Base-by-base conservation (phyloP, 805 yeast species). In the Ogataea ramenticola region DNA sequence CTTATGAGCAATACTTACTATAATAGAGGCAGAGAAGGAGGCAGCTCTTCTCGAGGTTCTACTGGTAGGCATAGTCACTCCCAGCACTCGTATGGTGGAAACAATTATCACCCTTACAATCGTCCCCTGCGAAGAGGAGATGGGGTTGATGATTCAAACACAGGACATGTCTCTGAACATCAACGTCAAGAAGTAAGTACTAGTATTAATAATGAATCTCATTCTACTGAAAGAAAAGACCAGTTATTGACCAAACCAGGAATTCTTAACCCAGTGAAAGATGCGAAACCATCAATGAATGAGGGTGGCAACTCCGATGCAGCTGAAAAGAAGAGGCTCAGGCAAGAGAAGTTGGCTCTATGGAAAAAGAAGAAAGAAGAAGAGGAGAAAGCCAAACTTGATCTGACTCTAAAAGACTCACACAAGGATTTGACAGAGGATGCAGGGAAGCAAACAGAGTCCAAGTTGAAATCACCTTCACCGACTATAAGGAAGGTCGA, bases 341-440 rank as follows among this genome's bases (percentile, higher is more conserved):
- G 87, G 43, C 73, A 73, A 47, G 79, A 75, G 47, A 73, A 71
- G 50, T 55, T 80, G 40, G 77, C 76, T 6, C 72, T 72, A 38
- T 82, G 87, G 87, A 79, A 76, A 52, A 66, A 64, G 51, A 76
- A 76, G 60, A 77, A 77, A 55, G 68, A 68, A 34, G 64, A 65
- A 42, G 54, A 56, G 31, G 43, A 40, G 17, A 7, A 20, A 22
- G 33, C 22, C 11, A 31, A 36, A 36, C 17, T n/a, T n/a, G n/a
- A n/a, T n/a, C n/a, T n/a, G n/a, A n/a, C n/a, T n/a, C n/a, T n/a
- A n/a, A n/a, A n/a, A n/a, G n/a, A n/a, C n/a, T n/a, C n/a, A n/a
- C n/a, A n/a, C n/a, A n/a, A n/a, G n/a, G n/a, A n/a, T n/a, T n/a
- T n/a, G n/a, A n/a, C n/a, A n/a, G n/a, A n/a, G n/a, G n/a, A n/a